Conservation (phyloP, 2,329 filamentous ascomycete species). For the Periglandula ipomoeae region DNA sequence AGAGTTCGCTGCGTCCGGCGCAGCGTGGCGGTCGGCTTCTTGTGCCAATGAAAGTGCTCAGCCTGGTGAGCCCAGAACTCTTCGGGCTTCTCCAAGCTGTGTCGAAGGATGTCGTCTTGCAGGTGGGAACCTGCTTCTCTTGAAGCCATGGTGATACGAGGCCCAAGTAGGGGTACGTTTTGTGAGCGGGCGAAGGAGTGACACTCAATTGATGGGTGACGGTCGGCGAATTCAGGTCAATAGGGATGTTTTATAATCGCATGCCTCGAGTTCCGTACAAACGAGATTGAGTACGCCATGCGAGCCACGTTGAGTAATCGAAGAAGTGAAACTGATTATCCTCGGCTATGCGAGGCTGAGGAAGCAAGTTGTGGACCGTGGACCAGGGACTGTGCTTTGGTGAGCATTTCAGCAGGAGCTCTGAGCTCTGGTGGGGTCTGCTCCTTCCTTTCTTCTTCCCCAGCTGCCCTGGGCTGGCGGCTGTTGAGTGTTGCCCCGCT, state of each 20-base stretch:
- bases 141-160: constrained; percentile 6
- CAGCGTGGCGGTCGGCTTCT: constrained; percentile 56
- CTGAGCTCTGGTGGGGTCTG: background rate
- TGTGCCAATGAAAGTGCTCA: constrained; percentile 71
- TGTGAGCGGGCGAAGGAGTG: background rate
- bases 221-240: background rate
- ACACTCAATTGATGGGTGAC: background rate
- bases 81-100: constrained; percentile 60
- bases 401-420: background rate
- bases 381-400: background rate
- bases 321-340: background rate
- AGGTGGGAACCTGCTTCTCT: constrained; percentile 14
- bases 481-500: constrained; percentile 1
- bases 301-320: too few species aligned
- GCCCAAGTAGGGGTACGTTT: too few species aligned
- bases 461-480: too few species aligned
- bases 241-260: background rate
- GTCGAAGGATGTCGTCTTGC: constrained; percentile 42
- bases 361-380: background rate
- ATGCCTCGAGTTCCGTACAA: background rate
- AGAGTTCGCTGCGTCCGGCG: constrained; percentile 53
- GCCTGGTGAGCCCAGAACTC: constrained; percentile 71
- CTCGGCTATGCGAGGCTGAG: constrained; percentile 3
- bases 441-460: background rate
- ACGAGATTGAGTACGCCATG: too few species aligned